phyloP scores from a whole-genome alignment of 2,329 filamentous ascomycete species.

The Hyphodiscus sp. region DNA sequence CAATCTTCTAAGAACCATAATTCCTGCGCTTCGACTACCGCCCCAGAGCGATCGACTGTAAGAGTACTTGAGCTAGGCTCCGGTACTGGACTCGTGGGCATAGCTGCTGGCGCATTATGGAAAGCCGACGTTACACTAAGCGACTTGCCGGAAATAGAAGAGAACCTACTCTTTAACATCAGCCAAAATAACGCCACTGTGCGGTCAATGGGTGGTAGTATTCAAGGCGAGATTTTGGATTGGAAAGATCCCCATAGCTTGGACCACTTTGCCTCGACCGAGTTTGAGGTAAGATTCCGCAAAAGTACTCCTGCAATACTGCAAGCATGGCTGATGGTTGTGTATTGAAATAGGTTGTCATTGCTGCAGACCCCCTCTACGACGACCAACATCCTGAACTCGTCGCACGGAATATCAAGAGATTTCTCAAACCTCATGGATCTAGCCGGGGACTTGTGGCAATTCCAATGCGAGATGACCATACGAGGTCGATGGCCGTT shows the following conservation, averaged over 20 bases:
- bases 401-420: conserved; percentile 62
- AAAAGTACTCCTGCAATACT: conserved; percentile 4
- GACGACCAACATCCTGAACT: conserved; percentile 74
- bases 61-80: conserved; percentile 53
- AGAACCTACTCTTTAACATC: conserved; percentile 73
- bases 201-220: conserved; percentile 45
- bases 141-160: conserved; percentile 76
- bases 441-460: conserved; percentile 66
- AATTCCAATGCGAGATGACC: conserved; percentile 70
- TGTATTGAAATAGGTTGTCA: conserved; percentile 50
- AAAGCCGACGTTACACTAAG: conserved; percentile 64
- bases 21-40: not conserved
- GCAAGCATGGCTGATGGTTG: too few relatives aligned
- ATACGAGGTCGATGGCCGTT: conserved; percentile 53
- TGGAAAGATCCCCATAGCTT: conserved; percentile 36
- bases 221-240: conserved; percentile 59
- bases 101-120: conserved; percentile 74
- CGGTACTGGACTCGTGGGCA: conserved; percentile 83
- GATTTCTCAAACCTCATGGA: conserved; percentile 53
- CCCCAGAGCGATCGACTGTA: not conserved
- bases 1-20: conserved; percentile 28
- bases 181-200: conserved; percentile 55
- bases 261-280: conserved; percentile 35
- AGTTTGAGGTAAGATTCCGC: conserved; percentile 31
- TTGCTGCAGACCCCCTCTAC: conserved; percentile 84